A percentile compares a stretch with the other conserved stretches of the same genome.
Conservation (phyloP, 2,329 filamentous ascomycete genomes). For the Cercospora citrullina region DNA sequence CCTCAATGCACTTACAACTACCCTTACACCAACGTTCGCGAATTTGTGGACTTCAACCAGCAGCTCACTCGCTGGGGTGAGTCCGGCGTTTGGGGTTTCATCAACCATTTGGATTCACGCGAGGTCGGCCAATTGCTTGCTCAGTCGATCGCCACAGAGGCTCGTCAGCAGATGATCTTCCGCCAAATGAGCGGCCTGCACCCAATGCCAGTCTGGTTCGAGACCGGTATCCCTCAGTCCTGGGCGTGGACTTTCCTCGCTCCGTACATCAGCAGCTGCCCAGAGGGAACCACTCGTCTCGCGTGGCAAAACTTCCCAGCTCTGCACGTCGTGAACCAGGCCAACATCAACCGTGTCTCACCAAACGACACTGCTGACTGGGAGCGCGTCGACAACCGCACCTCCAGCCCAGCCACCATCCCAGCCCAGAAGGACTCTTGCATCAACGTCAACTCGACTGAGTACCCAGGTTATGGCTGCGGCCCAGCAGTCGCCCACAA, state of each 20-base stretch:
- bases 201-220: conserved; percentile 82
- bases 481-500: conserved; percentile 66
- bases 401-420: conserved; percentile 56
- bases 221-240: conserved; percentile 75
- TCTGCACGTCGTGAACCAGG: conserved; percentile 71
- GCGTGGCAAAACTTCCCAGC: conserved; percentile 83
- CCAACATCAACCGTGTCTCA: conserved; percentile 69
- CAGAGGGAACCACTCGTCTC: conserved; percentile 69
- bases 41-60: conserved; percentile 81
- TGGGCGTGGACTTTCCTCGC: conserved; percentile 83
- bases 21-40: conserved; percentile 69
- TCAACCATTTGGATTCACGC: conserved; percentile 73
- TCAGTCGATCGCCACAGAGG: conserved; percentile 75
- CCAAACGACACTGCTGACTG: conserved; percentile 61
- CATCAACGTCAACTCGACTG: conserved; percentile 54
- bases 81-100: conserved; percentile 76
- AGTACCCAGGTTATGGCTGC: conserved; percentile 54
- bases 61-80: conserved; percentile 83
- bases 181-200: conserved; percentile 78
- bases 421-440: conserved; percentile 55
- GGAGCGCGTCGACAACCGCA: conserved; percentile 63
- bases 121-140: conserved; percentile 71
- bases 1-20: conserved; percentile 81
- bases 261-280: conserved; percentile 77
- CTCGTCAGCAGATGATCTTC: conserved; percentile 81